These are phyloP conservation scores for Perilla frutescens DNA, from an alignment of 257 asterid species.

Conservation along the genomic window DNA sequence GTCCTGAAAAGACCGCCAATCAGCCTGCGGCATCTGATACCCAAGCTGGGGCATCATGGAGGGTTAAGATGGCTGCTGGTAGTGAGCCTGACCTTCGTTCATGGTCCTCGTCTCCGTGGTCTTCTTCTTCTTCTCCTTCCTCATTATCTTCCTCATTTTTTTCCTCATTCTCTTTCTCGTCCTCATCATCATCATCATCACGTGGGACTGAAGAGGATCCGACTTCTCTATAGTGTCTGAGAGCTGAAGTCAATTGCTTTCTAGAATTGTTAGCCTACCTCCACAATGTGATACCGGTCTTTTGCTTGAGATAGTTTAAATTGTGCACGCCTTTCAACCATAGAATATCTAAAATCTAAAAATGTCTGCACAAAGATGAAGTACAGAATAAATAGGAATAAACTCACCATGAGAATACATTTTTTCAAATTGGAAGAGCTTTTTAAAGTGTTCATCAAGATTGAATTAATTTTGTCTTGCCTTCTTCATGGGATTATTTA, in stretches of 20 bases:
- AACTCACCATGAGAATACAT: background rate
- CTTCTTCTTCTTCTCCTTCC: no score
- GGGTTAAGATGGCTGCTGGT: no score
- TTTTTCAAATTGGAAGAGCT: constrained; percentile 20
- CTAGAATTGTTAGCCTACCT: constrained; percentile 57
- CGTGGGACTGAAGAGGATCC: no score
- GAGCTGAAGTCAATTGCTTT: constrained; percentile 17
- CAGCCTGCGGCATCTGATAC: no score
- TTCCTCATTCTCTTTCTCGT: no score
- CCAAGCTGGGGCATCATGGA: no score
- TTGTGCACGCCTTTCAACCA: constrained; percentile 88
- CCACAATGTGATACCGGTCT: constrained; percentile 88
- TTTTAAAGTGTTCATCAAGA: constrained; percentile 29
- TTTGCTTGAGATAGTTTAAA: constrained; percentile 85
- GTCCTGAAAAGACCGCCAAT: no score
- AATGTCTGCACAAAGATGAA: constrained; percentile 67
- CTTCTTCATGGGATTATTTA: constrained; percentile 15
- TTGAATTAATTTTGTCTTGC: constrained; percentile 25
- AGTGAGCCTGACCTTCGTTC: no score
- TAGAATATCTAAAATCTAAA: constrained; percentile 90
- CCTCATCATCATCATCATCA: no score
- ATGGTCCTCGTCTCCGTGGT: no score
- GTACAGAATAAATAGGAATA: constrained; percentile 23
- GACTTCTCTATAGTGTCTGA: no score
- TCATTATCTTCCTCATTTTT: no score